A percentile compares a stretch with the other conserved stretches of the same genome.
Conservation (phyloP, 352 stramenopile species). For the Globisporangium ultimum region DNA sequence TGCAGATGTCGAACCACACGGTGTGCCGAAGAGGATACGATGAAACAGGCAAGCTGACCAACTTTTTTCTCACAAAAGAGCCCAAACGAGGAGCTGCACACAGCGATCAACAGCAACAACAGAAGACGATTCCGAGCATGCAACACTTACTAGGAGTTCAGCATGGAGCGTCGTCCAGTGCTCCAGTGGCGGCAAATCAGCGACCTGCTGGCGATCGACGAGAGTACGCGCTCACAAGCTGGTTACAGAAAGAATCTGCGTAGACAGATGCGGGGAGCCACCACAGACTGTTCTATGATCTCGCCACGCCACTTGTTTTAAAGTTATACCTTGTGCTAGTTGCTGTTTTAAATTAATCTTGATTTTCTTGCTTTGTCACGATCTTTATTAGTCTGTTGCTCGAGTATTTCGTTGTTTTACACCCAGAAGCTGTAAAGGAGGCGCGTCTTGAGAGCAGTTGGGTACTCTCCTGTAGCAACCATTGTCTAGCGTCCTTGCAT, state of each 20-base stretch:
- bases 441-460: too few relatives aligned
- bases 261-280: neutral
- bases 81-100: slow-evolving; percentile 17
- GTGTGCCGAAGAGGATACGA: slow-evolving; percentile 68
- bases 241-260: slow-evolving; percentile 44
- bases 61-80: slow-evolving; percentile 68
- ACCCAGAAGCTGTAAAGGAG: too few relatives aligned
- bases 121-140: slow-evolving; percentile 52
- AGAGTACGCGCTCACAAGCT: slow-evolving; percentile 63
- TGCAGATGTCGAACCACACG: slow-evolving; percentile 29
- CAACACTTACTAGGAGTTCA: slow-evolving; percentile 42
- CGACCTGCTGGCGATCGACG: slow-evolving; percentile 29
- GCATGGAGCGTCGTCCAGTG: slow-evolving; percentile 8
- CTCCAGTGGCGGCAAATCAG: slow-evolving; percentile 16
- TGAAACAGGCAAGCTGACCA: slow-evolving; percentile 74
- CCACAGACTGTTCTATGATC: neutral
- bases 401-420: too few relatives aligned
- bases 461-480: too few relatives aligned
- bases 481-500: too few relatives aligned
- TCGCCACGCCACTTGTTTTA: neutral
- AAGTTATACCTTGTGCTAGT: neutral
- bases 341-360: neutral
- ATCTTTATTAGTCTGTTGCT: neutral
- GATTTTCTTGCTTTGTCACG: neutral
- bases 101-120: slow-evolving; percentile 11